A percentile compares a stretch with the other conserved stretches of the same genome.
These are phyloP conservation scores for Moringa oleifera DNA, from an alignment of 345 rosid species.

Conservation along the genomic window DNA sequence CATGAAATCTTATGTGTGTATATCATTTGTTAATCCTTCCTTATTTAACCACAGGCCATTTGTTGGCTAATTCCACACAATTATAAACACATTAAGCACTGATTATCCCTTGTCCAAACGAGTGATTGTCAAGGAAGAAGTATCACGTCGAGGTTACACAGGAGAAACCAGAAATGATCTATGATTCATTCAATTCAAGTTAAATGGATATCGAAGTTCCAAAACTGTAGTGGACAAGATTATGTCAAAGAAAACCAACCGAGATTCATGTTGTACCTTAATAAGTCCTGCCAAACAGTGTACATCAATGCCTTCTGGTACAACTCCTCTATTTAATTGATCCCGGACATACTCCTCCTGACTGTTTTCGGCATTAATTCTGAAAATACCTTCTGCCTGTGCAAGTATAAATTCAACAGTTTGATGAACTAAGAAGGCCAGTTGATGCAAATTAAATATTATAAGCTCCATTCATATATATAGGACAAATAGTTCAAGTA, in stretches of 20 bases:
- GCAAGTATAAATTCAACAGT: not conserved
- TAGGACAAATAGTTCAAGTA: not conserved
- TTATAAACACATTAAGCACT: no score
- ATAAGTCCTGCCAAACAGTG: slow-evolving; percentile 91
- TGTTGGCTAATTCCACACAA: no score
- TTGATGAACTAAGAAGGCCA: slow-evolving; percentile 1
- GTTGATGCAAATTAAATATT: slow-evolving; percentile 7
- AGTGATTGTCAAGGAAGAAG: no score
- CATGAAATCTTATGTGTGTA: no score
- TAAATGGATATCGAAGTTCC: slow-evolving; percentile 3
- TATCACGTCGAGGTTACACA: no score
- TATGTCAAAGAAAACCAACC: slow-evolving; percentile 5
- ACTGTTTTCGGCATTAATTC: slow-evolving; percentile 79
- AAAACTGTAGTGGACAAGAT: not conserved
- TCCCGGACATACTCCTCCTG: slow-evolving; percentile 89
- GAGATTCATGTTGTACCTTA: slow-evolving; percentile 19
- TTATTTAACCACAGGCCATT: no score
- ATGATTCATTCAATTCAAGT: not conserved
- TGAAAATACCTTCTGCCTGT: slow-evolving; percentile 88
- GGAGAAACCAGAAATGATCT: not conserved
- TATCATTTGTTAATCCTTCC: no score
- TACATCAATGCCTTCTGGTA: slow-evolving; percentile 67
- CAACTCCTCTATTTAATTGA: slow-evolving; percentile 70
- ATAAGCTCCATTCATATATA: slow-evolving; percentile 10
- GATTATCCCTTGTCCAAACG: no score